Evolutionary conservation across 2,329 filamentous ascomycete genomes (phyloP), one percentile per base, ranked within the genome.

Genomic region (Verticillium zaregamsianum): DNA sequence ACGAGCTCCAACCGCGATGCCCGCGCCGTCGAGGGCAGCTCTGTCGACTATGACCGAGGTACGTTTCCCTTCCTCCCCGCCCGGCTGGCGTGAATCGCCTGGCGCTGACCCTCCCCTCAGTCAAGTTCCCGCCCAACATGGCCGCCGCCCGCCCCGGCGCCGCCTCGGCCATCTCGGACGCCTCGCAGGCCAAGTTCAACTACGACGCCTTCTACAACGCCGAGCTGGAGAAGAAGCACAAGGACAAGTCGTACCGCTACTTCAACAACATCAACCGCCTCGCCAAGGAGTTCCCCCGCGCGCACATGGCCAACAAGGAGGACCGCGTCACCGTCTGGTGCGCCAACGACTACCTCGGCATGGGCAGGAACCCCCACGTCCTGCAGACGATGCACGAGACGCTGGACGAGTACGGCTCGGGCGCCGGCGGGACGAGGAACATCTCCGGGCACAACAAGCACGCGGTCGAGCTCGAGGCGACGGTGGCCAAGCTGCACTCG

Each of bases 181-280:
- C 64, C 8, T 59, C 60, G 32, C 60, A 60, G 64, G 82, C 82
- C 63, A 91, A 88, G 71, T 99, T 97, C 77, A 85, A 98, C 77
- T 99, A 99, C 72, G 88, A 97, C 71, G 86, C 76, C 56, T 99
- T 97, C 78, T 99, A 98, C 79, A 80, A 89, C 67, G 81, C 81
- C 64, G 94, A 99, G 76, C 79, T 99, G 68, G 92, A 97, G 70
- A 98, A 97, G 86, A 99, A 99, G 82, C 95, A 97, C 85, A 93
- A 96, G 84, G 95, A 99, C 84, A 98, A 97, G 82, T 97, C 93
- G 59, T 99, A 99, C 82, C 92, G 95, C 73, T 98, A 98, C 82
- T 99, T 99, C 83, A 99, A 99, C 85, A 99, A 99, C 82, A 99
- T 99, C 87, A 99, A 99, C 74, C 93, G 95, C 39, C 84, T 99